Evolutionary conservation across 2,329 filamentous ascomycete genomes (phyloP), one percentile per base, ranked within the genome.

Genomic region (Colletotrichum incanum): DNA sequence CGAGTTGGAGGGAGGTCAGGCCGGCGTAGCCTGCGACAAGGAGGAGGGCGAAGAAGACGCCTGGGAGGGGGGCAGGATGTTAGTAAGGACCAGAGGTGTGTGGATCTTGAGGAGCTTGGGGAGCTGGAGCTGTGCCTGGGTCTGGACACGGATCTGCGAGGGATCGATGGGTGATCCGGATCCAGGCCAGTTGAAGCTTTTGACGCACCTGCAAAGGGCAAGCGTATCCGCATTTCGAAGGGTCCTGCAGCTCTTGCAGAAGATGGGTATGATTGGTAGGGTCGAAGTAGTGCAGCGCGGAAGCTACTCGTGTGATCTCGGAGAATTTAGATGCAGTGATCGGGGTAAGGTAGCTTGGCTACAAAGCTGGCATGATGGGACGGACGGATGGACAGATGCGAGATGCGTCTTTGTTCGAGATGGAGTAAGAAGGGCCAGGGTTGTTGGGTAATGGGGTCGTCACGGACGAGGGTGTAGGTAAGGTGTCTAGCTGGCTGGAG

Each of bases 191-290:
- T 14, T 43, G 72, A 67, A 54, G 64, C 59, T 54, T 37, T 26
- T 70, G 39, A 73, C 90, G 79, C 86, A 96, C 95, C 94, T 85
- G 94, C 94, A 80, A 98, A 97, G 67, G 93, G 93, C 78, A 95
- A 90, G 79, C 95, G 91, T 85, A 98, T 94, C 83, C 94, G 93
- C 93, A 97, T 96, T 67, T 76, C 73, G 67, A 74, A 72, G 61
- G 58, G 62, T 56, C 71, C 65, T 69, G 69, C 58, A 41, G 73
- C 60, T 71, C 50, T 52, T 73, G 49, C 58, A 49, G 45, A 56
- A 43, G 52, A 50, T 26, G 49, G 50, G 59, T 64, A 39, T 69
- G 59, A 72, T 65, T 70, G 65, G 59, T 59, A 54, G 54, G 54
- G 31, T 18, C n/a, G 23, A 16, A 41, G n/a, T 31, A 54, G 34